phyloP scores from a whole-genome alignment of 257 asterid genomes.

The Nicotiana benthamiana region DNA sequence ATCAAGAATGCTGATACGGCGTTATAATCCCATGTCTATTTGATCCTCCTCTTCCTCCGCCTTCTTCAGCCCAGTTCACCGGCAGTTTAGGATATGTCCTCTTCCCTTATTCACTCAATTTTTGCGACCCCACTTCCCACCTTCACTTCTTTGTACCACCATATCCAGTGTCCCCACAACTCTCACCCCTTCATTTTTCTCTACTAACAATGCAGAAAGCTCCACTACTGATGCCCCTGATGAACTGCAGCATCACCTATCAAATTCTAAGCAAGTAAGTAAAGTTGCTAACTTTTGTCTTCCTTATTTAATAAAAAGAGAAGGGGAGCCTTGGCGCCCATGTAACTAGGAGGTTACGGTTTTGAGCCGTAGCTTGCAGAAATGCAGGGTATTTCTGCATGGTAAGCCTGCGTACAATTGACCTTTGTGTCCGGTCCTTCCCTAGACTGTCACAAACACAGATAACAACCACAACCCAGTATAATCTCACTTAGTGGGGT shows the following conservation, averaged over 20 bases:
- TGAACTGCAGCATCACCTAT: conserved; percentile 22
- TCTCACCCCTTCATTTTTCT: background rate
- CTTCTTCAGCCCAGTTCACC: conserved; percentile 12
- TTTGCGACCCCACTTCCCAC: conserved; percentile 8
- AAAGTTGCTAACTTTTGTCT: background rate
- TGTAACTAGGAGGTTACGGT: too few species aligned
- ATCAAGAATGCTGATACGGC: conserved; percentile 33
- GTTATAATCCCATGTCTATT: conserved; percentile 15
- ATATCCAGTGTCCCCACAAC: background rate
- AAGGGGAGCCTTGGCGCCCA: too few species aligned
- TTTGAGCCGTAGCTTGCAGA: too few species aligned
- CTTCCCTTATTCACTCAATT: conserved; percentile 9
- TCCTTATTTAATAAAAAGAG: background rate
- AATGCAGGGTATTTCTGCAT: too few species aligned
- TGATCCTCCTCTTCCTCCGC: conserved; percentile 11
- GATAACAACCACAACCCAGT: too few species aligned
- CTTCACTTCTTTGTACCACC: conserved; percentile 21
- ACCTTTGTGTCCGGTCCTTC: too few species aligned
- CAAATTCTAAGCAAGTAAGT: conserved; percentile 44
- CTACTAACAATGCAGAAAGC: conserved; percentile 7
- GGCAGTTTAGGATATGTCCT: conserved; percentile 17
- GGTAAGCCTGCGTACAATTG: too few species aligned
- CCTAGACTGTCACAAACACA: too few species aligned
- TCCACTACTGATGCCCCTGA: conserved; percentile 15
- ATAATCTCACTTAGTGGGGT: too few species aligned